A percentile compares a stretch with the other conserved stretches of the same genome.
These are phyloP conservation scores for Chrysoporthe austroafricana DNA, from an alignment of 2,329 filamentous ascomycete species.

Conservation along the genomic window DNA sequence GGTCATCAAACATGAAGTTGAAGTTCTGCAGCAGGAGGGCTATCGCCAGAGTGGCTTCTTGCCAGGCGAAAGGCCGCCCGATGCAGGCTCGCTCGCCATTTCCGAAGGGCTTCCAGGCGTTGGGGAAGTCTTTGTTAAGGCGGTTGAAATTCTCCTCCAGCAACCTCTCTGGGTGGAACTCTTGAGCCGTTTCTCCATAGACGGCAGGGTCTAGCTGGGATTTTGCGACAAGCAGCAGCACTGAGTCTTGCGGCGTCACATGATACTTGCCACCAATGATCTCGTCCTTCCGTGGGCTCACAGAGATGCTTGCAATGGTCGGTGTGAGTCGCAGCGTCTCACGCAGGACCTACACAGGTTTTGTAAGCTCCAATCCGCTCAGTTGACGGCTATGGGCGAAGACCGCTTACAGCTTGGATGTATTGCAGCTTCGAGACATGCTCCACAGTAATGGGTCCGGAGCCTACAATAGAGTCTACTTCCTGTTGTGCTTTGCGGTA, in stretches of 20 bases:
- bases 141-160: slow-evolving; percentile 67
- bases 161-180: slow-evolving; percentile 75
- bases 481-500: slow-evolving; percentile 68
- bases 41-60: slow-evolving; percentile 67
- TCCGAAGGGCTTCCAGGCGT: slow-evolving; percentile 73
- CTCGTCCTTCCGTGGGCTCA: slow-evolving; percentile 55
- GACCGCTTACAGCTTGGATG: slow-evolving; percentile 54
- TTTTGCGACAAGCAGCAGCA: slow-evolving; percentile 54
- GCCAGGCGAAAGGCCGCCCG: slow-evolving; percentile 74
- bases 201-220: slow-evolving; percentile 66
- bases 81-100: slow-evolving; percentile 66
- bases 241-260: slow-evolving; percentile 54
- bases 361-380: slow-evolving; percentile 3
- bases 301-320: slow-evolving; percentile 60
- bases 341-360: slow-evolving; percentile 51
- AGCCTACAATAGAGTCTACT: slow-evolving; percentile 67
- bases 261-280: slow-evolving; percentile 65
- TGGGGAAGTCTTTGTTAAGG: slow-evolving; percentile 62
- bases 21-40: slow-evolving; percentile 73
- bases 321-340: slow-evolving; percentile 68
- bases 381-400: neutral
- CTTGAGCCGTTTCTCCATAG: slow-evolving; percentile 66
- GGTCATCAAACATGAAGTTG: slow-evolving; percentile 65
- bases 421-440: slow-evolving; percentile 69
- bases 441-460: slow-evolving; percentile 58